A percentile compares a stretch with the other conserved stretches of the same genome.
These are phyloP conservation scores for Peniophora sp. DNA, from an alignment of 1,284 basidiomycete genomes.

Conservation along the genomic window DNA sequence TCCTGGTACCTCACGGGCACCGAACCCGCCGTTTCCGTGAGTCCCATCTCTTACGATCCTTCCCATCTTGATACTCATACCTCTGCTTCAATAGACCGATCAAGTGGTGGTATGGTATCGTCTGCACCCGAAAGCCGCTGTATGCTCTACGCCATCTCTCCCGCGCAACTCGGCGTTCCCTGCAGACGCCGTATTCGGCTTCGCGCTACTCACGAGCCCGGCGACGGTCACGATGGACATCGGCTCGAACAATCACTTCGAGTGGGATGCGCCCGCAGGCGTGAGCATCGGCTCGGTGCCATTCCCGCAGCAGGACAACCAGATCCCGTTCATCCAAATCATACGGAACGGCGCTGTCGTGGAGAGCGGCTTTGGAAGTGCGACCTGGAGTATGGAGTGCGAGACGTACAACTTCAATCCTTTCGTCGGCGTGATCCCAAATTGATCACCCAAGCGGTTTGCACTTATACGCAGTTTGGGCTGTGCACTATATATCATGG, in stretches of 20 bases:
- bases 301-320: constrained; percentile 22
- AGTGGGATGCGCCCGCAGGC: constrained; percentile 21
- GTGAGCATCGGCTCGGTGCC: constrained; percentile 23
- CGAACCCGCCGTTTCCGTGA: constrained; percentile 18
- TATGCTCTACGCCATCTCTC: constrained; percentile 18
- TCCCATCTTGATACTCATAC: too few relatives aligned
- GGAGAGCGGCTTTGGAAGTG: constrained; percentile 20
- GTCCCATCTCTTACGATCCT: constrained; percentile 1
- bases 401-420: constrained; percentile 5
- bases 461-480: too few relatives aligned
- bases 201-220: constrained; percentile 20
- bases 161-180: constrained; percentile 24
- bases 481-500: too few relatives aligned
- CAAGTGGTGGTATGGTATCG: constrained; percentile 28
- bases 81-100: constrained; percentile 14
- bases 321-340: constrained; percentile 25
- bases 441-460: too few relatives aligned
- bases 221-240: constrained; percentile 23
- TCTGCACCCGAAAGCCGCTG: constrained; percentile 19
- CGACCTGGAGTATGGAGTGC: constrained; percentile 13
- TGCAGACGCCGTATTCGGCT: constrained; percentile 24
- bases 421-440: background rate
- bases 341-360: constrained; percentile 15
- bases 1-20: constrained; percentile 22
- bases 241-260: constrained; percentile 17